phyloP scores from a whole-genome alignment of 768 basidiomycete genomes.

The Chiua virens region DNA sequence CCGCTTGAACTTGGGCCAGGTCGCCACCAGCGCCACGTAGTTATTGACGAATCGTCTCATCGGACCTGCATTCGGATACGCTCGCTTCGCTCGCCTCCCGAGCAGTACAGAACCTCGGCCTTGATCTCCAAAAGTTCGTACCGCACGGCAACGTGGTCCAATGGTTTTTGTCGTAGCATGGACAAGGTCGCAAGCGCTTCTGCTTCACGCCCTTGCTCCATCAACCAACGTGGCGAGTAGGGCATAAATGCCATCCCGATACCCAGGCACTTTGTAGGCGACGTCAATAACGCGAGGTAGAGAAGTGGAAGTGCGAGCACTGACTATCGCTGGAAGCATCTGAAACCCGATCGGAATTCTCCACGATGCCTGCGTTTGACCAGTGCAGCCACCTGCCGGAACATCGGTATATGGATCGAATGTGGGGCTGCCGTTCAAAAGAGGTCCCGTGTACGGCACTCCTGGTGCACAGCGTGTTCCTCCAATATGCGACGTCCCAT shows the following conservation, averaged over 20 bases:
- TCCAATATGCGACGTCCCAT: slow-evolving; percentile 35
- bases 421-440: slow-evolving; percentile 31
- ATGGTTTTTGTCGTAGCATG: slow-evolving; percentile 34
- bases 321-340: slow-evolving; percentile 38
- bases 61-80: slow-evolving; percentile 23
- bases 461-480: slow-evolving; percentile 31
- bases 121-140: slow-evolving; percentile 42
- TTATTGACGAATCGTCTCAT: slow-evolving; percentile 20
- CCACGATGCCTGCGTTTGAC: slow-evolving; percentile 33
- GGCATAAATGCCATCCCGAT: slow-evolving; percentile 37
- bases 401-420: slow-evolving; percentile 30
- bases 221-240: slow-evolving; percentile 45
- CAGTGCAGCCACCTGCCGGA: slow-evolving; percentile 32
- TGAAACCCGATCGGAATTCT: slow-evolving; percentile 39
- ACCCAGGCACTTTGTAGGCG: slow-evolving; percentile 24
- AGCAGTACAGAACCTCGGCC: slow-evolving; percentile 33
- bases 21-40: slow-evolving; percentile 24
- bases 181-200: slow-evolving; percentile 38
- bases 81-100: slow-evolving; percentile 19
- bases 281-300: neutral
- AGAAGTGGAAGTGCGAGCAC: slow-evolving; percentile 19
- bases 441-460: slow-evolving; percentile 29
- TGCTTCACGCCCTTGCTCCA: slow-evolving; percentile 35
- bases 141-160: slow-evolving; percentile 32
- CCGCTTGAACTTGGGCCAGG: slow-evolving; percentile 34